phyloP scores from a whole-genome alignment of 768 basidiomycete species.

The Neoboletus magnificus region DNA sequence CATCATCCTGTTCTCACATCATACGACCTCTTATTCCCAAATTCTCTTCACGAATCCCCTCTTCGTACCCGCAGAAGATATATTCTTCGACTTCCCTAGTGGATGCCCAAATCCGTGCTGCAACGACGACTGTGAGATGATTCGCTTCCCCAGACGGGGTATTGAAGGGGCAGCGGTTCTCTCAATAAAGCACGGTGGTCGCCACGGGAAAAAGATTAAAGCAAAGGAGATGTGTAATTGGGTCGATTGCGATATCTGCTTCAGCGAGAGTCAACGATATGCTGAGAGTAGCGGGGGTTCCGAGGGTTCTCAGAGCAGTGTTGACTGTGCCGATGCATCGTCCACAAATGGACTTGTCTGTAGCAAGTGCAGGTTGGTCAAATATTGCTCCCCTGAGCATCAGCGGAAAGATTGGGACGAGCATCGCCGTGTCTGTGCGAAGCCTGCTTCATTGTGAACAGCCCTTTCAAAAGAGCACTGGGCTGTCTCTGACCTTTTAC shows the following conservation, averaged over 20 bases:
- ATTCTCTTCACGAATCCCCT: slow-evolving; percentile 72
- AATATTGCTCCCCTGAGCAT: slow-evolving; percentile 73
- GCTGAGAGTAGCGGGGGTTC: slow-evolving; percentile 43
- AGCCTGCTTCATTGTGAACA: slow-evolving; percentile 25
- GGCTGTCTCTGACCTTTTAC: neutral
- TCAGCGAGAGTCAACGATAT: slow-evolving; percentile 39
- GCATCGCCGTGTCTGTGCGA: slow-evolving; percentile 66
- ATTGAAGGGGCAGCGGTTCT: slow-evolving; percentile 59
- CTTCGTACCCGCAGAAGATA: slow-evolving; percentile 67
- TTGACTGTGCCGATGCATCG: slow-evolving; percentile 31
- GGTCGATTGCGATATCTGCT: slow-evolving; percentile 69
- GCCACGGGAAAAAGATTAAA: slow-evolving; percentile 47
- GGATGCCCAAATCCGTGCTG: slow-evolving; percentile 79
- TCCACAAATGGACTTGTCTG: slow-evolving; percentile 55
- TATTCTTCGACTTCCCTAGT: slow-evolving; percentile 75
- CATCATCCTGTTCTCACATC: slow-evolving; percentile 74
- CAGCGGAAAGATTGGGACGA: slow-evolving; percentile 79
- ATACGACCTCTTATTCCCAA: slow-evolving; percentile 77
- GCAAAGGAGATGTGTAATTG: slow-evolving; percentile 75
- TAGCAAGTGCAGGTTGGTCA: slow-evolving; percentile 76
- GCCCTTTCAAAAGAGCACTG: neutral
- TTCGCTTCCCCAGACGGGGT: slow-evolving; percentile 70
- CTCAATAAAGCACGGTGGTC: slow-evolving; percentile 56
- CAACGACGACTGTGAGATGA: slow-evolving; percentile 79
- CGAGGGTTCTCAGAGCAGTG: slow-evolving; percentile 44